phyloP scores from a whole-genome alignment of 768 basidiomycete genomes.

The Xerocomus brunneocitrinus region DNA sequence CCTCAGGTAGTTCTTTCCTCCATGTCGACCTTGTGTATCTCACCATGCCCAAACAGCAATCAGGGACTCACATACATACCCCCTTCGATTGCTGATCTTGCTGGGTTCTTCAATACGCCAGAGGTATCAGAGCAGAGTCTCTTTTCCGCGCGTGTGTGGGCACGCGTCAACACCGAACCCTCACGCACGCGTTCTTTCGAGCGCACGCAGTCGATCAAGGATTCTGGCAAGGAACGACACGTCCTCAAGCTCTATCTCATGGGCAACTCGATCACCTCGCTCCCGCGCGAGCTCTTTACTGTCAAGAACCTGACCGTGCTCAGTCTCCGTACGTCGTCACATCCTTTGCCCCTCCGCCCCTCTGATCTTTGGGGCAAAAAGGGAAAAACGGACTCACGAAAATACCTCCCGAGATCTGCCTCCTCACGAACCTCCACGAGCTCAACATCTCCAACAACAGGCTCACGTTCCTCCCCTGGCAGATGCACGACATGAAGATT shows the following conservation, averaged over 20 bases:
- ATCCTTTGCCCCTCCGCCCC: slow-evolving; percentile 5
- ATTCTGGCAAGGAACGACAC: slow-evolving; percentile 39
- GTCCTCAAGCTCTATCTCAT: slow-evolving; percentile 56
- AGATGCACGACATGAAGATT: slow-evolving; percentile 58
- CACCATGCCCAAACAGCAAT: slow-evolving; percentile 27
- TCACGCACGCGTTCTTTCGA: slow-evolving; percentile 21
- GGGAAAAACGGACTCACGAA: slow-evolving; percentile 53
- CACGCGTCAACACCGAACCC: slow-evolving; percentile 36
- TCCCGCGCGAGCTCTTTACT: slow-evolving; percentile 57
- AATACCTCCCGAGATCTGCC: slow-evolving; percentile 60
- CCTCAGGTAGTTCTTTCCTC: slow-evolving; percentile 40
- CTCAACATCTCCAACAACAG: slow-evolving; percentile 60
- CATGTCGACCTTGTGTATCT: background rate
- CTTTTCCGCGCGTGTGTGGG: slow-evolving; percentile 24
- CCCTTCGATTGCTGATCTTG: slow-evolving; percentile 41
- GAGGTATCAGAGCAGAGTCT: slow-evolving; percentile 31
- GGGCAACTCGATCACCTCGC: slow-evolving; percentile 45
- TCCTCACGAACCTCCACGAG: slow-evolving; percentile 48
- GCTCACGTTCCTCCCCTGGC: slow-evolving; percentile 57
- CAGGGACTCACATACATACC: slow-evolving; percentile 47
- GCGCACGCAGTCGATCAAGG: slow-evolving; percentile 25
- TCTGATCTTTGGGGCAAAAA: slow-evolving; percentile 16
- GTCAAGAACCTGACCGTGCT: slow-evolving; percentile 58
- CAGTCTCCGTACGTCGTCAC: slow-evolving; percentile 50
- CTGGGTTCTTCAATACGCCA: slow-evolving; percentile 42